Evolutionary conservation across 768 basidiomycete species (phyloP), one percentile per base, ranked within the genome.

Genomic region (Macrolepiota albuminosa): DNA sequence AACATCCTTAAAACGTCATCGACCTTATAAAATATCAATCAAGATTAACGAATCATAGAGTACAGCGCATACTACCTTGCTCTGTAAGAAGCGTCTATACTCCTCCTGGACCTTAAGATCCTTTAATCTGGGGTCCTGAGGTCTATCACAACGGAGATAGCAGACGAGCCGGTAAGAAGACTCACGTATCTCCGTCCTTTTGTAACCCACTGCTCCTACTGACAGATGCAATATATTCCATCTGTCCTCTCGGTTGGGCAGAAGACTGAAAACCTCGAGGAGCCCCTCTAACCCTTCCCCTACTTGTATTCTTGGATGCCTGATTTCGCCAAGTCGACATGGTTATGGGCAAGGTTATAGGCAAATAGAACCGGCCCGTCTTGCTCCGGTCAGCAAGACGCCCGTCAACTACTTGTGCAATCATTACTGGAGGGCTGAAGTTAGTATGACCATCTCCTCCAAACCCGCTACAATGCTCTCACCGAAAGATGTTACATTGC

Each of bases 171-270:
- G 34, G 26, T 16, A 24, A 56, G 51, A 47, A 56, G 39, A 71
- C 89, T 80, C 72, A 92, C 90, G 81, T 79, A 72, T 91, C 86
- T 42, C 90, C 89, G 61, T 84, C 88, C 64, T 82, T 84, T 64
- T 87, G 86, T 29, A 91, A 68, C 10, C 90, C 89, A 63, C 89
- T 86, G 65, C 88, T 89, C 43, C 90, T 79, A 67, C 89, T 91
- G 50, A 91, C 82, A 2, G 88, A 88, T 1, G 89, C 80, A 51
- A 91, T 81, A 53, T 81, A 73, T 59, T 88, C 83, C 84, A 90
- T 86, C 47, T 75, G 79, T 53, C 74, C 64, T 59, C 66, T 67
- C 16, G 64, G 60, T 26, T 45, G 36, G 10, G 13, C 46, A 54
- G 53, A 46, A 4, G 21, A 16, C 37, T 62, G 57, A 34, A 26